Base-by-base conservation (phyloP, 192 early-diverging fungal species). In the Coemansia asiatica region DNA sequence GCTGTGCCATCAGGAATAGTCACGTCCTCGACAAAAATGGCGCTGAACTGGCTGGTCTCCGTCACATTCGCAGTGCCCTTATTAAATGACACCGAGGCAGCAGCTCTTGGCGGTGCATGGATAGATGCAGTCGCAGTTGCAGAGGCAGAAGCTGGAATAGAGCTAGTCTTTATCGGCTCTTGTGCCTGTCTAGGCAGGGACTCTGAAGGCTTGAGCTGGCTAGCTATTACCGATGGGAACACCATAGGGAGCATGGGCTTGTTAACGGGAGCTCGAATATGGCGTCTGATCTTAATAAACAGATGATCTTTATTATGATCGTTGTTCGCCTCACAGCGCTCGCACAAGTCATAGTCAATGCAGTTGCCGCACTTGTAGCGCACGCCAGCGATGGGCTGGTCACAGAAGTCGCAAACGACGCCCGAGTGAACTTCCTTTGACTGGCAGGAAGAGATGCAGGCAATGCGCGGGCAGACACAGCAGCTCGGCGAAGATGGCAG, bases 361-460 rank as follows among this genome's bases (percentile, higher is more conserved):
- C 96, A 98, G 74, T 96, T 95, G 33, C 90, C 89, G 73, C 96
- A 98, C 76, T 95, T 95, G 87, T 92, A 98, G 4, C 95, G 85
- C 23, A 89, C 77, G 21, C 95, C 96, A 13, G 91, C 84, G 48
- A 98, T 88, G 0, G 91, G 93, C 22, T 88, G 86, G 21, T 83
- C 76, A 33, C 87, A 80, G 15, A 23, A 48, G n/a, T 79, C 76
- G 35, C 76, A 79, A 25, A 46, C 25, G 50, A 79, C 71, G 40
- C 67, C 56, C 12, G 38, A 16, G 56, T 79, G 76, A 27, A 64
- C 60, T 23, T 22, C n/a, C 35, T 13, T 5, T 9, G 47, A 44
- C 40, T 44, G 40, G 10, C 40, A 44, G 8, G 40, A 16, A 13
- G 40, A 44, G 40, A 13, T 9, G 40, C 40, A 44, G 10, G 40